A percentile compares a stretch with the other conserved stretches of the same genome.
Conservation (phyloP, 108 stramenopile genomes). For the Epipyxis sp. region DNA sequence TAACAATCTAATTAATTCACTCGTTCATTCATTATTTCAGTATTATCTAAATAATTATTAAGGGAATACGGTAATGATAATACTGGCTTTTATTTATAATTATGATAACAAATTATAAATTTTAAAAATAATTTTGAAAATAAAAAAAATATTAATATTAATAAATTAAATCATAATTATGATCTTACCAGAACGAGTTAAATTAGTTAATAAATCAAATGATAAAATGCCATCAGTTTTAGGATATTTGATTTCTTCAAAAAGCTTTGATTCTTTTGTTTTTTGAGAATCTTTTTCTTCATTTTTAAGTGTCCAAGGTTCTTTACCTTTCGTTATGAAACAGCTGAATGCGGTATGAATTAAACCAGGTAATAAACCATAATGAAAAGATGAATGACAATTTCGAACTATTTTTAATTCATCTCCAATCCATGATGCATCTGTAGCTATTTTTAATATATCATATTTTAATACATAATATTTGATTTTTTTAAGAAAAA, state of each 20-base stretch:
- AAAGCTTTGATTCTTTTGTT: constrained; percentile 64
- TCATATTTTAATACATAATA: too few relatives aligned
- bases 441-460: constrained; percentile 45
- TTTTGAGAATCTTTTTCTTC: constrained; percentile 50
- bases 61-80: too few relatives aligned
- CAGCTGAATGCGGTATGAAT: constrained; percentile 83
- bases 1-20: too few relatives aligned
- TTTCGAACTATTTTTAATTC: constrained; percentile 92
- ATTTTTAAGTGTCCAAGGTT: constrained; percentile 89
- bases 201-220: constrained; percentile 91
- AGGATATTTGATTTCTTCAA: constrained; percentile 76
- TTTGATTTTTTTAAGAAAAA: too few relatives aligned
- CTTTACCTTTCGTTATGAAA: constrained; percentile 79
- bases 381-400: constrained; percentile 85
- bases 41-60: too few relatives aligned
- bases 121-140: too few relatives aligned
- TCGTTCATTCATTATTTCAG: too few relatives aligned
- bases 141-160: too few relatives aligned
- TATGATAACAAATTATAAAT: too few relatives aligned
- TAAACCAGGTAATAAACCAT: constrained; percentile 57
- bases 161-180: too few relatives aligned
- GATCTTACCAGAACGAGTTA: constrained; percentile 86
- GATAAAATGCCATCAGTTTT: constrained; percentile 87
- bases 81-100: too few relatives aligned
- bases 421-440: constrained; percentile 85